A percentile compares a stretch with the other conserved stretches of the same genome.
phyloP scores from a whole-genome alignment of 805 yeast species.

The Saccharomycopsis lassenensis region DNA sequence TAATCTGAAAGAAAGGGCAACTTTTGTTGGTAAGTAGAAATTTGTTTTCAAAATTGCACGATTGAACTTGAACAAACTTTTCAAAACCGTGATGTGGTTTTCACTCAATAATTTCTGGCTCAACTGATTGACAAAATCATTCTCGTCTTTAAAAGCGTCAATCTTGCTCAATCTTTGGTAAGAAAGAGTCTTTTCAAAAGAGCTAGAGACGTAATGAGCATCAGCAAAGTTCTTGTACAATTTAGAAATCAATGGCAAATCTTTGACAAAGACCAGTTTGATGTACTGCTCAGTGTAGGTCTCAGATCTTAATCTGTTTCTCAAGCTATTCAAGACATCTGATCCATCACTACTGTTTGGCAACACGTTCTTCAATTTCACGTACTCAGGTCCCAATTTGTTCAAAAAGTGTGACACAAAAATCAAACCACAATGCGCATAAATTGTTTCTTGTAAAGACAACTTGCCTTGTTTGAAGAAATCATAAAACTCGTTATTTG shows the following conservation, averaged over 20 bases:
- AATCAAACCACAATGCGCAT: conserved; percentile 87
- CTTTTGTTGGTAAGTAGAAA: conserved; percentile 87
- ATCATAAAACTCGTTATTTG: conserved; percentile 70
- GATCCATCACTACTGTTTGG: no score
- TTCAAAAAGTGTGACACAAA: conserved; percentile 92
- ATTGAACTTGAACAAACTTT: conserved; percentile 77
- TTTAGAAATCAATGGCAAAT: conserved; percentile 64
- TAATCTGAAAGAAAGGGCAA: conserved; percentile 87
- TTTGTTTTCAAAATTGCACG: conserved; percentile 84
- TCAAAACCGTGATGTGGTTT: conserved; percentile 69
- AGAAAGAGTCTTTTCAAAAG: conserved; percentile 68
- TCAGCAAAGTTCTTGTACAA: conserved; percentile 88
- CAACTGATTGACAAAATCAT: conserved; percentile 61
- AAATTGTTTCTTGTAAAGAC: conserved; percentile 88
- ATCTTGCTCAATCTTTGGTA: conserved; percentile 77
- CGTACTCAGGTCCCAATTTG: conserved; percentile 85
- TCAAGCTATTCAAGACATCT: conserved; percentile 69
- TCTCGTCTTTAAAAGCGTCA: conserved; percentile 61
- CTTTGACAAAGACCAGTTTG: conserved; percentile 59
- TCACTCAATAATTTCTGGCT: conserved; percentile 60
- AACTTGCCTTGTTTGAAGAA: conserved; percentile 64
- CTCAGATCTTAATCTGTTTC: conserved; percentile 84
- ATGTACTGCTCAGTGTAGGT: conserved; percentile 84
- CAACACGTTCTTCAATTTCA: conserved; percentile 52
- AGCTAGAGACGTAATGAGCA: conserved; percentile 64